Evolutionary conservation across 2,329 filamentous ascomycete genomes (phyloP), one percentile per base, ranked within the genome.

Genomic region (Grosmannia penicillata): DNA sequence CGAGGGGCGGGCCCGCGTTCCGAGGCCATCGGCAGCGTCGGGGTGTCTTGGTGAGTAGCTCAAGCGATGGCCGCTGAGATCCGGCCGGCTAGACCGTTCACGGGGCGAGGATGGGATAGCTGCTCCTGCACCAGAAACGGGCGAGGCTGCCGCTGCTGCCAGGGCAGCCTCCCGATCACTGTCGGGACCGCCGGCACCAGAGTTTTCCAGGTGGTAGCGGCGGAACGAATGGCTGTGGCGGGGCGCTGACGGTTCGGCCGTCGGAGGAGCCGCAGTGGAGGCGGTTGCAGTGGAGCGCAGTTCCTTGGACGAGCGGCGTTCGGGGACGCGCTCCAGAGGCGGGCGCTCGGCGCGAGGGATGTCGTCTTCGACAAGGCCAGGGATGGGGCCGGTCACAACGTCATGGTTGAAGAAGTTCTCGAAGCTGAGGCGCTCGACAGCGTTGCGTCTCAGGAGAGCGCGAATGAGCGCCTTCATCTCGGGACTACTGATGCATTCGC

Each of bases 351-450:
- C n/a, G 40, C 54, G 61, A 2, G 71, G 70, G 18, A 76, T 46
- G 53, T 93, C 86, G 51, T 93, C 84, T 30, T 78, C 80, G 7
- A 86, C 76, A 23, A 93, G 62, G 6, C 80, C 82, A 1, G 86
- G 85, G 49, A 95, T 95, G 4, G 78, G 71, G 17, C 70, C 71
- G 11, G 71, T 73, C 37, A 94, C 73, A 23, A 91, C 76, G 23
- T 69, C 60, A 52, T 89, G 78, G 14, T 62, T 65, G 58, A 96
- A 96, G 55, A 95, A 91, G 45, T 80, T 75, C 37, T 84, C 77
- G 49, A 95, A 96, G 40, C 75, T 82, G 55, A 94, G 71, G 41
- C 91, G 72, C 56, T 94, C 84, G 6, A 83, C 75, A 0, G 91
- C 85, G 43, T 78, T 89, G 42, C 83, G 76, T 62, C 89, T 95